Conservation (phyloP, 2,329 filamentous ascomycete genomes). For the Claviceps sp. region DNA sequence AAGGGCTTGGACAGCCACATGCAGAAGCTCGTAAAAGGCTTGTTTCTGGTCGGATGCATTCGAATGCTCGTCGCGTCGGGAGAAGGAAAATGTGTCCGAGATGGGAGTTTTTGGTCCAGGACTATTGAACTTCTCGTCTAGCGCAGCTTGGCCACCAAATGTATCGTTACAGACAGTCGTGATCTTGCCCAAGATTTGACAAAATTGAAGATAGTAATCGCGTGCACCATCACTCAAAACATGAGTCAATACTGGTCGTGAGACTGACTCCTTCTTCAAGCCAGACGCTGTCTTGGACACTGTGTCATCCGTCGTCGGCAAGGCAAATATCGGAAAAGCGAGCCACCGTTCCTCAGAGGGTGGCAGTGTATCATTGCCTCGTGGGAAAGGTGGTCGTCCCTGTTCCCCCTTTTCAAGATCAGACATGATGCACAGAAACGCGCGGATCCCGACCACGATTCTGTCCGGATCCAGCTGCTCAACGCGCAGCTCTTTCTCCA, state of each 20-base stretch:
- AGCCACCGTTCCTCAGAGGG: constrained; percentile 29
- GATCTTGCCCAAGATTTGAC: constrained; percentile 88
- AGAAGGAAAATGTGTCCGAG: constrained; percentile 84
- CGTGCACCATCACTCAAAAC: constrained; percentile 62
- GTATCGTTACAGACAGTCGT: constrained; percentile 94
- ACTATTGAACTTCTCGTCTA: constrained; percentile 89
- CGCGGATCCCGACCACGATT: constrained; percentile 92
- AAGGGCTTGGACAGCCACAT: constrained; percentile 88
- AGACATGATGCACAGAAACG: constrained; percentile 84
- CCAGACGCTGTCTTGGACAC: constrained; percentile 13
- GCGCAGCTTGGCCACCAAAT: constrained; percentile 86
- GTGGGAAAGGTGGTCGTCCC: constrained; percentile 70
- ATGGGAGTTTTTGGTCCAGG: constrained; percentile 89
- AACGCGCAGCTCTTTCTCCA: constrained; percentile 64
- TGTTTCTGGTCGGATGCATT: constrained; percentile 72
- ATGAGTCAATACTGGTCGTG: constrained; percentile 46
- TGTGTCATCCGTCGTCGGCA: constrained; percentile 16
- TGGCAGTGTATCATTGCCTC: constrained; percentile 36
- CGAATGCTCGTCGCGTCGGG: constrained; percentile 64
- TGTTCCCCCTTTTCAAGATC: constrained; percentile 78
- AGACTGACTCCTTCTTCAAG: constrained; percentile 49
- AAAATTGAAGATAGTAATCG: constrained; percentile 83
- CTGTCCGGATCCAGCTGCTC: constrained; percentile 92
- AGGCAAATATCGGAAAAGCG: constrained; percentile 36
- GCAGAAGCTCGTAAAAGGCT: constrained; percentile 86